Evolutionary conservation across 108 stramenopile species (phyloP).

Genomic region (Stephanodiscus triporus): DNA sequence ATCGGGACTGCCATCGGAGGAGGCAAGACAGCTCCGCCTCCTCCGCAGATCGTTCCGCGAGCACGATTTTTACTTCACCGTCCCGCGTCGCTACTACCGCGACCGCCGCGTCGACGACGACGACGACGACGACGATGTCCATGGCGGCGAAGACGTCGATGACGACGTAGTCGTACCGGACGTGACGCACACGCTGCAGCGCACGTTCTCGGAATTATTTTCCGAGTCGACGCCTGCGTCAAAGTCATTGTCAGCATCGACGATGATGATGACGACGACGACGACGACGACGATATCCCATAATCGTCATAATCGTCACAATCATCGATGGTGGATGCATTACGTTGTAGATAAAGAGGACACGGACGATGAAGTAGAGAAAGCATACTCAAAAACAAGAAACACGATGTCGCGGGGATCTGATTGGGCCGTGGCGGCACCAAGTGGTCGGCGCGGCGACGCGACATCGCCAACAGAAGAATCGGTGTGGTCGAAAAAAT

Average conservation of each 20-base stretch:
- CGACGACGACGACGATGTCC: not conserved
- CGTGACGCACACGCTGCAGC: conserved; percentile 69
- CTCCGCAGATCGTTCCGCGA: conserved; percentile 71
- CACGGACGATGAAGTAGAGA: not conserved
- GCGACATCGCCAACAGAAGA: no score
- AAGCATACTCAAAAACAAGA: no score
- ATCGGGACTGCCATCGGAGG: conserved; percentile 37
- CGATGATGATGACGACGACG: no score
- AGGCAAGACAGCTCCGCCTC: conserved; percentile 71
- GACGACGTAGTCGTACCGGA: conserved; percentile 49
- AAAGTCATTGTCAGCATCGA: no score
- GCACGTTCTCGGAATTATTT: conserved; percentile 36
- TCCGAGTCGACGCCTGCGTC: not conserved
- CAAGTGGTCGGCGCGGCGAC: not conserved
- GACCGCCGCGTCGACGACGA: not conserved
- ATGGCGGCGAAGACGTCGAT: conserved; percentile 5
- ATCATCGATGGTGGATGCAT: conserved; percentile 36
- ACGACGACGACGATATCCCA: not conserved
- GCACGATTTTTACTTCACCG: conserved; percentile 75
- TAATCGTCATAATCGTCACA: conserved; percentile 1
- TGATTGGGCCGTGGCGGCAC: not conserved
- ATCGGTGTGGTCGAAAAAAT: not conserved
- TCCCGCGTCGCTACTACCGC: conserved; percentile 2
- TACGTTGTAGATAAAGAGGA: conserved; percentile 14
- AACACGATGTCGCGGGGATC: not conserved